phyloP scores from a whole-genome alignment of 2,329 filamentous ascomycete species.

The Neocucurbitaria cava region DNA sequence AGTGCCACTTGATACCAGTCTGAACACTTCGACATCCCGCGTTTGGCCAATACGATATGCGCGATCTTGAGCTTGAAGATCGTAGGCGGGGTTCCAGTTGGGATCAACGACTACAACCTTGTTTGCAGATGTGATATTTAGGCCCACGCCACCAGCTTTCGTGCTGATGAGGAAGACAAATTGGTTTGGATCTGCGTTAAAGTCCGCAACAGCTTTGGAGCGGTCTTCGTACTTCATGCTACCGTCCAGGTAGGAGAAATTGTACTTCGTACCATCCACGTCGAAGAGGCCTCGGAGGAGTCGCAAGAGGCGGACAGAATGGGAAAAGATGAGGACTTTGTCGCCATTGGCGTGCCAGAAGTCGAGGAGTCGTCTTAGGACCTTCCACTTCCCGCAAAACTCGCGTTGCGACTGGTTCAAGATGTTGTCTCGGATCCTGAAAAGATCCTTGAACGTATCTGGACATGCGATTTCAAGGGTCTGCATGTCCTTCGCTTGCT shows the following conservation, averaged over 20 bases:
- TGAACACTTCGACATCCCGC: constrained; percentile 93
- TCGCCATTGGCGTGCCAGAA: constrained; percentile 92
- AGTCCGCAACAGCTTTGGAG: constrained; percentile 82
- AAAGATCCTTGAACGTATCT: constrained; percentile 75
- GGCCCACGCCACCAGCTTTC: constrained; percentile 86
- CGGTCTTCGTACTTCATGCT: constrained; percentile 83
- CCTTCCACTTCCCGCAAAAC: constrained; percentile 96
- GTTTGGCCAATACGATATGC: constrained; percentile 95
- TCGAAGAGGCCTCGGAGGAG: constrained; percentile 87
- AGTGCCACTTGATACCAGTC: constrained; percentile 87
- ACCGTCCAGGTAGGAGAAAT: constrained; percentile 89
- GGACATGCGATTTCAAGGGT: constrained; percentile 79
- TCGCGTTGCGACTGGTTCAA: constrained; percentile 83
- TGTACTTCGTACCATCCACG: constrained; percentile 78
- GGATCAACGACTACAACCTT: constrained; percentile 98
- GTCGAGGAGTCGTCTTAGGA: constrained; percentile 82
- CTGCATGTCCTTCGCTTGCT: constrained; percentile 78
- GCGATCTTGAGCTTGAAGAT: constrained; percentile 93
- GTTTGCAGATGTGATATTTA: constrained; percentile 97
- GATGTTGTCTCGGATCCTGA: constrained; percentile 77
- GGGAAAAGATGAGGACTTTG: constrained; percentile 95
- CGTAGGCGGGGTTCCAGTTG: constrained; percentile 96
- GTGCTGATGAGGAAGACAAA: constrained; percentile 98
- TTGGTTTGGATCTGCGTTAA: constrained; percentile 84
- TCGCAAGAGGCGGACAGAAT: constrained; percentile 83